phyloP scores from a whole-genome alignment of 257 asterid genomes.

The Vinca minor region DNA sequence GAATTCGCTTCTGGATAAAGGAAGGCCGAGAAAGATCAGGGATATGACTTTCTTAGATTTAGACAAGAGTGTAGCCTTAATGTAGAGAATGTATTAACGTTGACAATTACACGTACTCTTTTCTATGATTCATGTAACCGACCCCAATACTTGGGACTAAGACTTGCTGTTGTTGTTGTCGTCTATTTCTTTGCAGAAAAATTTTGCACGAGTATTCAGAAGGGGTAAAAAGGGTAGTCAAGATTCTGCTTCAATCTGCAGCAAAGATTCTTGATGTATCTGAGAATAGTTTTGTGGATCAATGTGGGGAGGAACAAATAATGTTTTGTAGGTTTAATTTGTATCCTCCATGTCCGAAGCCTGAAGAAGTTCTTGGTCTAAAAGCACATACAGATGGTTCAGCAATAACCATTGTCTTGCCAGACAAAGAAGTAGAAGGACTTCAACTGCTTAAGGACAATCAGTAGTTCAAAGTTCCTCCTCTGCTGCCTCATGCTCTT shows the following conservation, averaged over 20 bases:
- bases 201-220: constrained; percentile 28
- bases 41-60: too few relatives aligned
- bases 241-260: constrained; percentile 31
- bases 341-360: constrained; percentile 61
- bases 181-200: constrained; percentile 20
- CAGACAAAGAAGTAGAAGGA: constrained; percentile 52
- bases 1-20: too few relatives aligned
- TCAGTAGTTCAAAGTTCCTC: constrained; percentile 55
- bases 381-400: constrained; percentile 71
- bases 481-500: constrained; percentile 39
- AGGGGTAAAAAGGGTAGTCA: constrained; percentile 15
- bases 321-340: constrained; percentile 47
- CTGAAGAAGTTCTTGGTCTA: constrained; percentile 52
- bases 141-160: too few relatives aligned
- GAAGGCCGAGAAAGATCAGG: too few relatives aligned
- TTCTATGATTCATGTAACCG: too few relatives aligned
- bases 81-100: too few relatives aligned
- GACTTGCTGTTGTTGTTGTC: background rate
- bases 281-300: constrained; percentile 36
- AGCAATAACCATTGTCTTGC: constrained; percentile 47
- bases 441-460: constrained; percentile 53
- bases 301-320: constrained; percentile 32
- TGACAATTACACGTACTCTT: too few relatives aligned
- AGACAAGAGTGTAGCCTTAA: too few relatives aligned
- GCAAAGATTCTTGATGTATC: constrained; percentile 40